phyloP scores from a whole-genome alignment of 2,329 filamentous ascomycete species.

The Pseudogymnoascus verrucosus region DNA sequence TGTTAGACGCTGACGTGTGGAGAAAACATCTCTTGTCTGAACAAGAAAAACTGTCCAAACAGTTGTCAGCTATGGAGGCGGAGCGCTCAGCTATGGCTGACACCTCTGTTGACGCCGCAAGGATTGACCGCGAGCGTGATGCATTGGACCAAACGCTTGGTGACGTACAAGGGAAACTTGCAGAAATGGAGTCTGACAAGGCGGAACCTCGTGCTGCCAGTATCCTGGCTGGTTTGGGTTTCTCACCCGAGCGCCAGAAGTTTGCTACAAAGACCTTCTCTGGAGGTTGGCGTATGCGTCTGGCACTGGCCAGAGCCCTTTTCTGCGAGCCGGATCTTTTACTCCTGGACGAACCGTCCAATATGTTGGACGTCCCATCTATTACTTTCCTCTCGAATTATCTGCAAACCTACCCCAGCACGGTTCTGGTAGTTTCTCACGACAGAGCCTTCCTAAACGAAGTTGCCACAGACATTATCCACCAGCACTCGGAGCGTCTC shows the following conservation, averaged over 20 bases:
- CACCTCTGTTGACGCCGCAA: slow-evolving; percentile 80
- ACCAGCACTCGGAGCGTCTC: slow-evolving; percentile 92
- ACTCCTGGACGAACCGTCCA: slow-evolving; percentile 96
- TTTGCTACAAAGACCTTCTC: slow-evolving; percentile 96
- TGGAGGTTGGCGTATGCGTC: slow-evolving; percentile 98
- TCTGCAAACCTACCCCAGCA: slow-evolving; percentile 87
- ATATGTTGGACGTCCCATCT: slow-evolving; percentile 99
- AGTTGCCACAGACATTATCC: slow-evolving; percentile 97
- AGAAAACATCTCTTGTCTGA: slow-evolving; percentile 88
- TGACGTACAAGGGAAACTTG: slow-evolving; percentile 83
- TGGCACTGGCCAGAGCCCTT: slow-evolving; percentile 86
- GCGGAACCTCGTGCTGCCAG: slow-evolving; percentile 91
- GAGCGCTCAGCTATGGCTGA: slow-evolving; percentile 77
- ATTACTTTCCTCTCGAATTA: slow-evolving; percentile 98
- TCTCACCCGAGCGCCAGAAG: slow-evolving; percentile 87
- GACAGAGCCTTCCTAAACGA: slow-evolving; percentile 98
- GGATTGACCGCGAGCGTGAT: slow-evolving; percentile 79
- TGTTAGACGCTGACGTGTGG: slow-evolving; percentile 97
- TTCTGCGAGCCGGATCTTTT: slow-evolving; percentile 97
- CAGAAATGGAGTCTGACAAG: slow-evolving; percentile 99
- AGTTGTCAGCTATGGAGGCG: slow-evolving; percentile 68
- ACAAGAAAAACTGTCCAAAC: slow-evolving; percentile 73
- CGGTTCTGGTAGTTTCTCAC: slow-evolving; percentile 93
- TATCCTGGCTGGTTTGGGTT: slow-evolving; percentile 93
- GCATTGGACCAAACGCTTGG: slow-evolving; percentile 83